These are phyloP conservation scores for Termitomyces eurrhizus DNA, from an alignment of 768 basidiomycete genomes.

Conservation along the genomic window DNA sequence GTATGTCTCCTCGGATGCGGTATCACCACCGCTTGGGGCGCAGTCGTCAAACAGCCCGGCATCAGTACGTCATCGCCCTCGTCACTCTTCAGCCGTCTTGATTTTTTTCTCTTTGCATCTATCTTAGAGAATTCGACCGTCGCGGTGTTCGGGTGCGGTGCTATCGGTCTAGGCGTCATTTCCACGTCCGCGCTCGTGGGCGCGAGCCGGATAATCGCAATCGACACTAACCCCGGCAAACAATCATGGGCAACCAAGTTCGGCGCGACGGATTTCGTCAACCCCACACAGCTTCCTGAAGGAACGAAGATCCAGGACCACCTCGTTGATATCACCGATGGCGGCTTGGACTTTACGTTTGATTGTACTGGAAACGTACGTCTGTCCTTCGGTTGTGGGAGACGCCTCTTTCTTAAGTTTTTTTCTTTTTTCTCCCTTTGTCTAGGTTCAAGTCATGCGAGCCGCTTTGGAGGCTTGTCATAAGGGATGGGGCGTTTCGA, in stretches of 20 bases:
- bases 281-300: constrained; percentile 68
- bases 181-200: constrained; percentile 74
- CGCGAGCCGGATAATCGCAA: constrained; percentile 85
- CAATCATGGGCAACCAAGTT: constrained; percentile 88
- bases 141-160: constrained; percentile 95
- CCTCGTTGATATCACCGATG: constrained; percentile 90
- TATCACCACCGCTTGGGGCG: constrained; percentile 98
- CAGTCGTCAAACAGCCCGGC: constrained; percentile 87
- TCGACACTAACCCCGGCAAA: constrained; percentile 88
- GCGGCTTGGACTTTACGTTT: constrained; percentile 95
- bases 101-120: not conserved
- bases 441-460: constrained; percentile 87
- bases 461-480: constrained; percentile 97
- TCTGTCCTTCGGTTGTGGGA: constrained; percentile 7
- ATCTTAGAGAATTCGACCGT: constrained; percentile 74
- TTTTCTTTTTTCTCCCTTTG: not conserved
- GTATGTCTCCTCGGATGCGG: constrained; percentile 97
- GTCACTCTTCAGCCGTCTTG: not conserved
- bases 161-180: constrained; percentile 92
- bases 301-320: constrained; percentile 87
- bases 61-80: constrained; percentile 50
- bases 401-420: no score
- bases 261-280: constrained; percentile 93
- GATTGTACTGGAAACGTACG: constrained; percentile 88
- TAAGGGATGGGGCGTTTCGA: constrained; percentile 98